Percentiles rank a stretch among this genome's conserved stretches.
phyloP scores from a whole-genome alignment of 108 stramenopile species.

The Parietichytrium sp. region DNA sequence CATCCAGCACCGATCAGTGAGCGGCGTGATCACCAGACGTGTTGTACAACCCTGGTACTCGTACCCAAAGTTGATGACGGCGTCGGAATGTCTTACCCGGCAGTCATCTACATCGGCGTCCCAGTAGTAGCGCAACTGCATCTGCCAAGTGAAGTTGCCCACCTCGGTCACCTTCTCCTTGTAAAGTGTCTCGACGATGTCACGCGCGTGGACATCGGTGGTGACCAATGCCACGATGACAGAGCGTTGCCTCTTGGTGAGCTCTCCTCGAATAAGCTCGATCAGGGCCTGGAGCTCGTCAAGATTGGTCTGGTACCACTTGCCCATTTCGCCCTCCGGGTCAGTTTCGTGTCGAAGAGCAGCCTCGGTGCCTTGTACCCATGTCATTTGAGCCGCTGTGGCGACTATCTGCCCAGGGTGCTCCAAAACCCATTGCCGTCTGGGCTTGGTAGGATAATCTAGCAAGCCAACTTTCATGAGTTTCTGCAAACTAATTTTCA shows the following conservation, averaged over 20 bases:
- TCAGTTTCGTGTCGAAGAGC: conserved; percentile 49
- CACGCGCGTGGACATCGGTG: conserved; percentile 72
- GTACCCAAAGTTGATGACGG: conserved; percentile 62
- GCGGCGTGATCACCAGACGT: conserved; percentile 63
- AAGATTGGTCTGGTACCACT: conserved; percentile 55
- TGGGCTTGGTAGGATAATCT: conserved; percentile 54
- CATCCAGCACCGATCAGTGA: conserved; percentile 68
- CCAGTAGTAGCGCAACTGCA: conserved; percentile 73
- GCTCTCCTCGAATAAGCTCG: conserved; percentile 57
- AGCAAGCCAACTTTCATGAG: conserved; percentile 62
- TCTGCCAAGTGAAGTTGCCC: conserved; percentile 68
- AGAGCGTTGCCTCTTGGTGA: conserved; percentile 60
- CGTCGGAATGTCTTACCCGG: conserved; percentile 61
- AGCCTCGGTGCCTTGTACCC: conserved; percentile 60
- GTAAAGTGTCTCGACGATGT: conserved; percentile 65
- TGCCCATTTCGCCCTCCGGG: conserved; percentile 49
- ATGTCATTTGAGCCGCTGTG: conserved; percentile 67
- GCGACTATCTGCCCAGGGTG: conserved; percentile 66
- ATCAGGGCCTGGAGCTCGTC: conserved; percentile 60
- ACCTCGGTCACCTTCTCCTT: conserved; percentile 49
- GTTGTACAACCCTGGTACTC: conserved; percentile 70
- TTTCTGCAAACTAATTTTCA: conserved; percentile 57
- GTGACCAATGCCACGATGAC: conserved; percentile 70
- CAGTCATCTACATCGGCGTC: conserved; percentile 54
- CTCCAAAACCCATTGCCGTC: conserved; percentile 59